Conservation (phyloP, 306 rosid genomes). For the Quillaja saponaria region DNA sequence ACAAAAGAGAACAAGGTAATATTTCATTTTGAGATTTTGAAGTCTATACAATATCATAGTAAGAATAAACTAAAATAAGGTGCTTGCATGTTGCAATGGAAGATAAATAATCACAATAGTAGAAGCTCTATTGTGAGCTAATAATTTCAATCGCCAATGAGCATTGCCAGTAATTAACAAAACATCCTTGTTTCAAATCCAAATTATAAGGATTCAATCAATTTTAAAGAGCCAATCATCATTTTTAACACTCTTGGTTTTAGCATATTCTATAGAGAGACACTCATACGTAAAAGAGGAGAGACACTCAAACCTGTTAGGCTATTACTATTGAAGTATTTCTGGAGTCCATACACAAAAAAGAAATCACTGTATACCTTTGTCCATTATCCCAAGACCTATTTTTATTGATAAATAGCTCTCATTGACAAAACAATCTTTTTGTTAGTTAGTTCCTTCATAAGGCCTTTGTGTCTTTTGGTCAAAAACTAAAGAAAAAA, state of each 20-base stretch:
- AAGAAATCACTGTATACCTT: constrained; percentile 51
- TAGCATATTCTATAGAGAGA: background rate
- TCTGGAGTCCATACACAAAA: constrained; percentile 19
- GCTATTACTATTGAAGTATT: constrained; percentile 25
- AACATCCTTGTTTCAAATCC: no score
- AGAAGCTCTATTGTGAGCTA: no score
- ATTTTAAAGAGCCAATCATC: background rate
- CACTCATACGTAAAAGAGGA: background rate
- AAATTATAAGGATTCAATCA: no score
- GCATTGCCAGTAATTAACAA: no score
- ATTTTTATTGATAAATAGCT: constrained; percentile 93
- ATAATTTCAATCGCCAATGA: no score
- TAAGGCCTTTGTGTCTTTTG: constrained; percentile 84
- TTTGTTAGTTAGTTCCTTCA: constrained; percentile 84
- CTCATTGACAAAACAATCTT: constrained; percentile 94
- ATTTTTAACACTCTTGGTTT: constrained; percentile 8
- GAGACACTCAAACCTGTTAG: constrained; percentile 5
- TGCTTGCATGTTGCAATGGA: no score
- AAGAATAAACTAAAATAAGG: no score
- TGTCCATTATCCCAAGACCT: constrained; percentile 85
- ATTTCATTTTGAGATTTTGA: no score
- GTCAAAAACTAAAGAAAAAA: constrained; percentile 64
- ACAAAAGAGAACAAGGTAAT: no score
- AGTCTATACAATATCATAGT: no score
- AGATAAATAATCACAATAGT: no score